Base-by-base conservation (phyloP, 306 rosid genomes). In the Cucurbita pepo region DNA sequence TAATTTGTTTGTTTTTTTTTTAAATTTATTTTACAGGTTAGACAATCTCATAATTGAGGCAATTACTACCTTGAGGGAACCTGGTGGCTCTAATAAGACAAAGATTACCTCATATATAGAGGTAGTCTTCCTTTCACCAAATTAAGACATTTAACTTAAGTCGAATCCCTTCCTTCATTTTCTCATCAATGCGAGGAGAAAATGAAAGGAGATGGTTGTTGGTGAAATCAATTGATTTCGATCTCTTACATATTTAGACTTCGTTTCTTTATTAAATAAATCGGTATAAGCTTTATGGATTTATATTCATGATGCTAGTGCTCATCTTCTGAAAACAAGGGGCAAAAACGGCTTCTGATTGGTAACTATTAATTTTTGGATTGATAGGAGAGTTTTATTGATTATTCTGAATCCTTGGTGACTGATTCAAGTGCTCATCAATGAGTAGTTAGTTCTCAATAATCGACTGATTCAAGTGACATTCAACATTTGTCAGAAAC, bases 11-110 rank as follows among this genome's bases (percentile, higher is more conserved):
- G n/a, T 65, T 51, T 69, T 77, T 64, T 67, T 44, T 62, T 25
- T 1, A 25, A 25, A 25, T 25, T 25, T 82, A 51, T 62, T 82
- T 64, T 75, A 61, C 83, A 91, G 99, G 80, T 76, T 94, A 82
- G 99, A 94, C 80, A 85, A 79, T 81, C 95, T 94, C 79, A 86
- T 94, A 55, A 85, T 86, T 81, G 99, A 94, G 79, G 96, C 99
- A 25, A 86, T 94, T 44, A 74, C 84, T 78, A 80, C 75, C 80
- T 79, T 94, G 83, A 87, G 82, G 82, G 99, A 94, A 83, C 82
- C 80, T 41, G 86, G 91, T 44, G 97, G 99, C 63, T 91, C 99
- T 75, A 91, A 89, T 77, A 94, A 89, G 87, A 91, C 97, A 52
- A 57, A 86, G 56, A 94, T 94, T 79, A 88, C 91, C 30, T 76